A percentile compares a stretch with the other conserved stretches of the same genome.
Evolutionary conservation across 1,284 basidiomycete species (phyloP).

Genomic region (Leccinum huronense): DNA sequence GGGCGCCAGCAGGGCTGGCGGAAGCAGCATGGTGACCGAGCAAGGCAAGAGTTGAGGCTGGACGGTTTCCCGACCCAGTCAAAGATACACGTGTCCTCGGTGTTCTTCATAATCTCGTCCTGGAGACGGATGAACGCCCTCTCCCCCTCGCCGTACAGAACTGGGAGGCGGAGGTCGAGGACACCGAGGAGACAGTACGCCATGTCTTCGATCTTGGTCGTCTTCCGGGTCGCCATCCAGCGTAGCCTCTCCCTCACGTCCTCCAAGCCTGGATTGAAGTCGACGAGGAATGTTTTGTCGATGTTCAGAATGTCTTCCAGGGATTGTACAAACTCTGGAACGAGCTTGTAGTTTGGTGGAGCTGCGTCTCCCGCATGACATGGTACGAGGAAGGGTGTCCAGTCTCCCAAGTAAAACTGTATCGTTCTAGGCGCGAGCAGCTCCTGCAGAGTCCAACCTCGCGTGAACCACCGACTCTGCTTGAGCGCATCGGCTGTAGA

Average conservation of each 20-base stretch:
- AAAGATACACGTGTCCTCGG: slow-evolving; percentile 28
- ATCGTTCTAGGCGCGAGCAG: slow-evolving; percentile 27
- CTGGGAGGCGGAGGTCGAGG: slow-evolving; percentile 26
- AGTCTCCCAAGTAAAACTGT: slow-evolving; percentile 28
- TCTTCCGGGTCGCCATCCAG: slow-evolving; percentile 26
- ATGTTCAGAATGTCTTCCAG: slow-evolving; percentile 21
- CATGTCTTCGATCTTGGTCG: slow-evolving; percentile 28
- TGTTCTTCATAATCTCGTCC: slow-evolving; percentile 32
- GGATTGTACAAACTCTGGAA: slow-evolving; percentile 21
- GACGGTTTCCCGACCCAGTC: slow-evolving; percentile 31
- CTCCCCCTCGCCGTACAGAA: slow-evolving; percentile 28
- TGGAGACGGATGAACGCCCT: slow-evolving; percentile 29
- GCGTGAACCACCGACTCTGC: slow-evolving; percentile 25
- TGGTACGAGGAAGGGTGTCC: slow-evolving; percentile 21
- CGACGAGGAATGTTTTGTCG: slow-evolving; percentile 20
- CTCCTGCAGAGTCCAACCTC: slow-evolving; percentile 31
- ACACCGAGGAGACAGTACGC: slow-evolving; percentile 33
- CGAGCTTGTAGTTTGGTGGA: slow-evolving; percentile 21
- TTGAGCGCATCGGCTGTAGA: slow-evolving; percentile 18
- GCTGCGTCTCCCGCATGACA: background rate
- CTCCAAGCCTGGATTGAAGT: slow-evolving; percentile 25
- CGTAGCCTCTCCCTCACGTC: slow-evolving; percentile 25
- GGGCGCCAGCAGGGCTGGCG: slow-evolving; percentile 18
- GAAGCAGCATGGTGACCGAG: slow-evolving; percentile 26
- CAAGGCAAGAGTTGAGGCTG: slow-evolving; percentile 29